Evolutionary conservation across 31 red algal genomes (phyloP), one percentile per base, ranked within the genome.

Genomic region (Odonthalia washingtoniensis): DNA sequence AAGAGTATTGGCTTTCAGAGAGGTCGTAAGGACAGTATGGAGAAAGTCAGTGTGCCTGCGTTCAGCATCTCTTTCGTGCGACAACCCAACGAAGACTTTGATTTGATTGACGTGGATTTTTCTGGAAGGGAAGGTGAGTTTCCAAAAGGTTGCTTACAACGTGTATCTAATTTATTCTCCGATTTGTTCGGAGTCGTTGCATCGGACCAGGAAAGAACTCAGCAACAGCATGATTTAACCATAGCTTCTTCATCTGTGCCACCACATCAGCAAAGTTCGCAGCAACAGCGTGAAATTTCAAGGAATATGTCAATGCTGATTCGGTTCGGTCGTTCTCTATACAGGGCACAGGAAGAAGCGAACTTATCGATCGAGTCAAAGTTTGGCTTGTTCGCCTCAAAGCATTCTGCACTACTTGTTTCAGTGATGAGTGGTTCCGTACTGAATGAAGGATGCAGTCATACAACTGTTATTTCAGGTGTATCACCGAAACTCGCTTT

Each of bases 241-340:
- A 6, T n/a, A n/a, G 1, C 3, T 60, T 36, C 16, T 16, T 1
- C 35, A 26, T 33, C 52, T 35, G n/a, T 28, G 0, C 27, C 57
- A 73, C 28, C 33, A 45, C 27, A 27, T 49, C 18, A 42, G 81
- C n/a, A 73, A 91, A 78, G 44, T 85, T n/a, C 88, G 84, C 21
- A 65, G 91, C 1, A 78, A 93, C 43, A 60, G 83, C 33, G n/a
- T n/a, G n/a, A n/a, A n/a, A n/a, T n/a, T n/a, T n/a, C n/a, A n/a
- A n/a, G n/a, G n/a, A n/a, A n/a, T 67, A 43, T 5, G n/a, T 87
- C 84, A 28, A 40, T 93, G 2, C 40, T 93, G 33, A 60, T 93
- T n/a, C 91, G 91, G 39, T 93, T 84, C 57, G 91, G 91, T 65
- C 76, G 85, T 28, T 93, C 91, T n/a, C 27, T 93, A 27, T 93